Evolutionary conservation across 2,329 filamentous ascomycete species (phyloP), one percentile per base, ranked within the genome.

Genomic region (Sordariomycetes sp.): DNA sequence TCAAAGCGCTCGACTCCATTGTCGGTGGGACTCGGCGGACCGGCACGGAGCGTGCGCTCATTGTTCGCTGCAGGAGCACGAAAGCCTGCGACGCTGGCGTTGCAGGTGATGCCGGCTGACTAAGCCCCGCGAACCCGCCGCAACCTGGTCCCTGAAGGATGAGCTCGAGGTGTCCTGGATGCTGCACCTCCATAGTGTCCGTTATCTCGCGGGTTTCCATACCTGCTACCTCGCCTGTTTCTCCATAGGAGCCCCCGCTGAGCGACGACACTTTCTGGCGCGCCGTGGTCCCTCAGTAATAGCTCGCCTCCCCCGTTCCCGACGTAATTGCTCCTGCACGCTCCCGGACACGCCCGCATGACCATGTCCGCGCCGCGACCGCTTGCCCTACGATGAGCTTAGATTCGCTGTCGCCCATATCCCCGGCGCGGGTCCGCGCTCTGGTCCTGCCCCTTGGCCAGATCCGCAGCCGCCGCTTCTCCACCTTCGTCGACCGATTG

Each of bases 341-440:
- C 54, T 55, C 20, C 43, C 34, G 28, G 5, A 51, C 55, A 37
- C 24, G 48, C 22, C 48, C 37, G 25, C 54, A 35, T 57, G 32
- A 53, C 55, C 32, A 57, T 57, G 55, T 52, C 28, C 48, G 24
- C 12, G 53, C 43, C 24, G 18, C 28, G 20, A 40, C 32, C 20
- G 12, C 24, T 20, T 18, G n/a, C 48, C 50, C 50, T 32, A 87
- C 75, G 70, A 96, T 96, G 91, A 87, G 83, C 76, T 81, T 89
- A 75, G 93, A 97, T 78, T 86, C 89, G 72, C 83, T 96, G 71
- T 88, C 92, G 71, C 91, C 93, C 73, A 85, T 92, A 76, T 89
- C 92, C 73, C 91, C 91, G 70, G 93, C 91, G 76, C 88, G 89
- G 80, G 85, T 97, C 69, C 89, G 89, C 76, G 90, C 88, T 62